phyloP scores from a whole-genome alignment of 768 basidiomycete species.

The Peribolospora baueri region DNA sequence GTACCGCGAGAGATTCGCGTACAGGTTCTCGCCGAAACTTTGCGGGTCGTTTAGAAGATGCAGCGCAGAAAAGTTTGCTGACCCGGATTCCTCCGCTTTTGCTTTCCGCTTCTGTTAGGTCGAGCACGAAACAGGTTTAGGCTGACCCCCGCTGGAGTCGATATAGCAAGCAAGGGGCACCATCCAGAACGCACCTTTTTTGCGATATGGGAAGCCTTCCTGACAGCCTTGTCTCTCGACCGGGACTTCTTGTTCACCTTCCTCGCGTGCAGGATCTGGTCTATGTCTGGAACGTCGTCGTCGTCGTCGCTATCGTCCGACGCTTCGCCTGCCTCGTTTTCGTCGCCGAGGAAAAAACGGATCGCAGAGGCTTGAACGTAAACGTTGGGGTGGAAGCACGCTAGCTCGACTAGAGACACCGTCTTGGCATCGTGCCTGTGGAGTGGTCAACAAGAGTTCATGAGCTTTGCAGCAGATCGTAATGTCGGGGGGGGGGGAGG shows the following conservation, averaged over 20 bases:
- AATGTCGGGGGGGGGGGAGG: too few relatives aligned
- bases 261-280: constrained; percentile 55
- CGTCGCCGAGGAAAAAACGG: constrained; percentile 78
- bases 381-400: constrained; percentile 73
- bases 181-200: constrained; percentile 33
- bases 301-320: constrained; percentile 25
- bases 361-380: constrained; percentile 87
- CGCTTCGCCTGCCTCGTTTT: constrained; percentile 7
- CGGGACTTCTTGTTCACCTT: constrained; percentile 82
- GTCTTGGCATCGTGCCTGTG: constrained; percentile 68
- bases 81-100: constrained; percentile 14
- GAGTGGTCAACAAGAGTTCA: background rate
- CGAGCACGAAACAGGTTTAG: background rate
- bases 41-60: constrained; percentile 88
- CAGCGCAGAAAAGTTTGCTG: constrained; percentile 61
- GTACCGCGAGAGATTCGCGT: constrained; percentile 52
- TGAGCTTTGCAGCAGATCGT: background rate
- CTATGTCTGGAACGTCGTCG: constrained; percentile 43
- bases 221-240: constrained; percentile 55
- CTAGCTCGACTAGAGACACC: constrained; percentile 70
- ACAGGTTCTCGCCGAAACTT: constrained; percentile 80
- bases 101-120: constrained; percentile 18
- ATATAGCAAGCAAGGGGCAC: background rate
- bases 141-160: background rate
- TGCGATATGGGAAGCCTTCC: constrained; percentile 43